These are phyloP conservation scores for Nyssa sinensis DNA, from an alignment of 148 eudicot species.

Conservation along the genomic window DNA sequence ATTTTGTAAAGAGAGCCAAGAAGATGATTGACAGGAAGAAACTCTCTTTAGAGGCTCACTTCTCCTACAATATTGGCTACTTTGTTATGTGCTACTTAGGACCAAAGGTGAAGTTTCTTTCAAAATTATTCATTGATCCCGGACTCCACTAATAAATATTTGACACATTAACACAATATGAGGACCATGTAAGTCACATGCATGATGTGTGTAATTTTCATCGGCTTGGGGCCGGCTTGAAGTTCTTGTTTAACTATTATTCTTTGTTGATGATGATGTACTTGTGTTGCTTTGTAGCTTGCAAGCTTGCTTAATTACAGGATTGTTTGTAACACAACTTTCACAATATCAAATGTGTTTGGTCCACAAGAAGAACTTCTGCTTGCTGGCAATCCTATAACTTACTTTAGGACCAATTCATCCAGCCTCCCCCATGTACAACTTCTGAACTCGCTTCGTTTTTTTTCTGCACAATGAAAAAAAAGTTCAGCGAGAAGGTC, in stretches of 20 bases:
- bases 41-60: conserved; percentile 50
- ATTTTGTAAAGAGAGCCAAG: conserved; percentile 52
- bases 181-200: too few relatives aligned
- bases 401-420: conserved; percentile 39
- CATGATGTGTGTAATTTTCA: too few relatives aligned
- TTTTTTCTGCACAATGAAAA: too few relatives aligned
- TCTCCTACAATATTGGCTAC: conserved; percentile 42
- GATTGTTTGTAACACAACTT: conserved; percentile 48
- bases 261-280: not conserved
- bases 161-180: too few relatives aligned
- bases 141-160: too few relatives aligned
- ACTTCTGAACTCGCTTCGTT: not conserved
- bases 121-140: too few relatives aligned
- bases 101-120: conserved; percentile 44
- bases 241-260: too few relatives aligned
- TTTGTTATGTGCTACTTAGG: conserved; percentile 50
- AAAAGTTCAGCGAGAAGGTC: too few relatives aligned
- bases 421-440: conserved; percentile 56
- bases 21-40: conserved; percentile 60
- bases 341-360: conserved; percentile 54
- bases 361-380: conserved; percentile 56
- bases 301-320: conserved; percentile 46
- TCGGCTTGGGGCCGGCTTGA: too few relatives aligned
- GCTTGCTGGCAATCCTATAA: conserved; percentile 47
- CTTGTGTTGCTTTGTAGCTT: conserved; percentile 16